Conservation (phyloP, 1,284 basidiomycete species). For the Moesziomyces sp. region DNA sequence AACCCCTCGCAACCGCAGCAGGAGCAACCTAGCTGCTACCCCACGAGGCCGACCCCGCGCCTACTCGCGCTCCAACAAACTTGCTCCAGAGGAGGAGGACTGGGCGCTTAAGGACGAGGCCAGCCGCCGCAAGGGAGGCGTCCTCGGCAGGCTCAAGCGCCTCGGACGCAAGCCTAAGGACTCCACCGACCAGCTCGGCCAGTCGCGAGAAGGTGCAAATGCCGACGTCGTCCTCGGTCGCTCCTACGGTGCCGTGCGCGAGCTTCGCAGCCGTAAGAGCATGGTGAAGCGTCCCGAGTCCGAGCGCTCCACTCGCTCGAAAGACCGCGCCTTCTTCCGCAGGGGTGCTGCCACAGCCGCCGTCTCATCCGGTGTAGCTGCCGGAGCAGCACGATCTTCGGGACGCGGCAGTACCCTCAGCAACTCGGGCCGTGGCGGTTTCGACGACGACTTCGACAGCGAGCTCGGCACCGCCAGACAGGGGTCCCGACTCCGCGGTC, state of each 20-base stretch:
- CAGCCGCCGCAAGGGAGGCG: conserved; percentile 46
- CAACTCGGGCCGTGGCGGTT: conserved; percentile 29
- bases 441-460: conserved; percentile 41
- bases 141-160: conserved; percentile 41
- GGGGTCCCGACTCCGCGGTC: conserved; percentile 13
- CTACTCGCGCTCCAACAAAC: conserved; percentile 42
- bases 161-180: conserved; percentile 34
- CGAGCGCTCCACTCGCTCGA: conserved; percentile 2
- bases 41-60: conserved; percentile 27
- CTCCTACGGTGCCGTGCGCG: conserved; percentile 41
- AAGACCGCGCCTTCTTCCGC: conserved; percentile 16
- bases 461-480: conserved; percentile 29
- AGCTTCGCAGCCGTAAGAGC: conserved; percentile 49
- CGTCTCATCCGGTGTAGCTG: conserved; percentile 24
- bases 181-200: background rate
- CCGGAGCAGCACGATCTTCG: conserved; percentile 15
- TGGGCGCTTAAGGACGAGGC: conserved; percentile 35
- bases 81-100: conserved; percentile 46
- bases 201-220: conserved; percentile 27
- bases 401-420: conserved; percentile 25
- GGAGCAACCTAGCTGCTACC: conserved; percentile 31
- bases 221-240: conserved; percentile 44
- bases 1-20: conserved; percentile 38
- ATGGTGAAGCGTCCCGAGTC: conserved; percentile 17
- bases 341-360: conserved; percentile 32